Base-by-base conservation (phyloP, 495 filamentous ascomycete species). In the Saxophila tyrrhenica region DNA sequence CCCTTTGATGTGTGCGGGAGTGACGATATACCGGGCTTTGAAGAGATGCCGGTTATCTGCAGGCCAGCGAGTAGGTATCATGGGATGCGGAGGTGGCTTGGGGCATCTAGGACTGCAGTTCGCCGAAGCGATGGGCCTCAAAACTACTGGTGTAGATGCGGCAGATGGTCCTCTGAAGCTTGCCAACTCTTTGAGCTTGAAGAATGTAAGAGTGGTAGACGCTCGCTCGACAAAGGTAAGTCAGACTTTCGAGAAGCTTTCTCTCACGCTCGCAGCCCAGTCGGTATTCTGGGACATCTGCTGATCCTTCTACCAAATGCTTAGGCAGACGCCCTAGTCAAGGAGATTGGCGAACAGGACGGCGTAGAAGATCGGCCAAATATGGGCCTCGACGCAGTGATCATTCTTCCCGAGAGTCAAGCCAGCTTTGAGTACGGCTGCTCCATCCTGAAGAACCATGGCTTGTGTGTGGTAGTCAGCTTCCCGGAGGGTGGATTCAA, bases 21-120 rank as follows among this genome's bases (percentile, higher is more conserved):
- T 73, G 29, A 81, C 78, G 11, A 68, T 75, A 15, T 81, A 68
- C 60, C 59, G 74, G 15, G 78, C 69, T 2, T 59, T 80, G n/a
- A 47, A 67, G 43, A 65, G 68, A 54, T 62, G 74, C 3, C 70
- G 57, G 3, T 60, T 80, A 48, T 61, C 59, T 44, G 46, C 55
- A 25, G 77, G 76, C 1, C 64, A 78, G 61, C 71, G 69, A 62
- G 46, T 81, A 16, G 74, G 67, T 0, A 70, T 81, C 39, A 66
- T 80, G 0, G 78, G 78, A 17, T 67, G 71, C 2, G 79, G 78
- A 16, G 78, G 78, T 19, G 79, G 79, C 11, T 64, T 82, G 7
- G 78, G 79, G 0, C 78, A 81, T 64, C 47, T 81, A 15, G 75
- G 71, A 0, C 57, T 70, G 22, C 78, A 80, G 57, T 78, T 77